Percentiles rank a stretch among this genome's conserved stretches.
phyloP scores from a whole-genome alignment of 352 stramenopile species.

The Phytophthora meadii region DNA sequence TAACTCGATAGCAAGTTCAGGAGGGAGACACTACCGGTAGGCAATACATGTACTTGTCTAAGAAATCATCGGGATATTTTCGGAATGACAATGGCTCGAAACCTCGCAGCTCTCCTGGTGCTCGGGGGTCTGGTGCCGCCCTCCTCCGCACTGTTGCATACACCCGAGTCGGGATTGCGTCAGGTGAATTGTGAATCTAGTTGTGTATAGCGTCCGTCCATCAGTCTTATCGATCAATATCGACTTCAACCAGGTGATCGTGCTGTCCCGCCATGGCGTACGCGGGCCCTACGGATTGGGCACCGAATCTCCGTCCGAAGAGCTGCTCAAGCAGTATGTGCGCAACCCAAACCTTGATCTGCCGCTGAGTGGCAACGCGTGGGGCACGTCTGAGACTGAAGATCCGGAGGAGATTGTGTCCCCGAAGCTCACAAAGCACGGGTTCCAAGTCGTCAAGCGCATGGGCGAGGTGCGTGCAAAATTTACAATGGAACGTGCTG shows the following conservation, averaged over 20 bases:
- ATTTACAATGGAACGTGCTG: conserved; percentile 1
- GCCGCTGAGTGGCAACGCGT: conserved; percentile 57
- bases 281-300: conserved; percentile 77
- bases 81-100: too few relatives aligned
- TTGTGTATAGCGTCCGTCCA: conserved; percentile 15
- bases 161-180: conserved; percentile 30
- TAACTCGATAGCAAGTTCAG: conserved; percentile 7
- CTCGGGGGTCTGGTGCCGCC: conserved; percentile 5
- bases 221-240: conserved; percentile 5
- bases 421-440: conserved; percentile 84
- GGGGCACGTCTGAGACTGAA: conserved; percentile 74
- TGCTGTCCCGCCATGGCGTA: conserved; percentile 77
- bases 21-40: conserved; percentile 5
- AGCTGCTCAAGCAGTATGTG: conserved; percentile 67
- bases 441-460: conserved; percentile 59
- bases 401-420: conserved; percentile 70
- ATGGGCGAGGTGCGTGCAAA: conserved; percentile 61
- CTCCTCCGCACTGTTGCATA: conserved; percentile 1
- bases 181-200: conserved; percentile 31
- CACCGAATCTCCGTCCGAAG: conserved; percentile 49
- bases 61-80: too few relatives aligned
- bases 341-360: conserved; percentile 65
- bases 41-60: too few relatives aligned
- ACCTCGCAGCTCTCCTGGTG: conserved; percentile 7
- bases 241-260: conserved; percentile 52